Evolutionary conservation across 805 yeast genomes (phyloP), one percentile per base, ranked within the genome.

Genomic region (Yarrowia yakushimensis): DNA sequence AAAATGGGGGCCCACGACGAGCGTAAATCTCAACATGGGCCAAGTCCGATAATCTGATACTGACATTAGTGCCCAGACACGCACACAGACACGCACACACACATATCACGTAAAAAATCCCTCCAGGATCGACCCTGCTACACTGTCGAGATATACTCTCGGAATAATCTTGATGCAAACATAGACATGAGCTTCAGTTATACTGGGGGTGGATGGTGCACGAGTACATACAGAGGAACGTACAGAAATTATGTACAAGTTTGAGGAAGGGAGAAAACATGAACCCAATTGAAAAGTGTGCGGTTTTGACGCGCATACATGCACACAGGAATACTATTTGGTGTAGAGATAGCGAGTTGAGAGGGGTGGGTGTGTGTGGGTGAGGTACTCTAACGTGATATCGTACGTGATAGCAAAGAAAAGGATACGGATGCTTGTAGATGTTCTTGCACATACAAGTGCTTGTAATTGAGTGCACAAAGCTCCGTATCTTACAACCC

Each of bases 241-340:
- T 22, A 41, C 18, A 22, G 45, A 11, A 39, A 30, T 15, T 39
- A 22, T 22, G 43, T 22, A 39, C n/a, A 6, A 11, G n/a, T 20
- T 2, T 39, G 43, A 20, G 10, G 12, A 22, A 15, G 27, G 23
- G 42, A 22, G 27, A 12, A 13, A 41, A 41, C 22, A 23, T 4
- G 11, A 18, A 39, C 20, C 48, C 20, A 43, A 43, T 25, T 17
- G 48, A 43, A 25, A 22, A 11, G 48, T n/a, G 48, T 42, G 33
- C 48, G 23, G 33, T n/a, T n/a, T 43, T 43, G 48, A 43, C 31
- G 48, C 27, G 48, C 48, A 43, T 43, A 33, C 33, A 17, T 43
- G 23, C 45, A 41, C 28, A 23, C 30, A n/a, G 18, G 43, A 39
- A 27, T 12, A 28, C 31, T 28, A 8, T 8, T 25, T 25, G 27